Evolutionary conservation across 495 filamentous ascomycete species (phyloP), one percentile per base, ranked within the genome.

Genomic region (Hypoxylon trugodes): DNA sequence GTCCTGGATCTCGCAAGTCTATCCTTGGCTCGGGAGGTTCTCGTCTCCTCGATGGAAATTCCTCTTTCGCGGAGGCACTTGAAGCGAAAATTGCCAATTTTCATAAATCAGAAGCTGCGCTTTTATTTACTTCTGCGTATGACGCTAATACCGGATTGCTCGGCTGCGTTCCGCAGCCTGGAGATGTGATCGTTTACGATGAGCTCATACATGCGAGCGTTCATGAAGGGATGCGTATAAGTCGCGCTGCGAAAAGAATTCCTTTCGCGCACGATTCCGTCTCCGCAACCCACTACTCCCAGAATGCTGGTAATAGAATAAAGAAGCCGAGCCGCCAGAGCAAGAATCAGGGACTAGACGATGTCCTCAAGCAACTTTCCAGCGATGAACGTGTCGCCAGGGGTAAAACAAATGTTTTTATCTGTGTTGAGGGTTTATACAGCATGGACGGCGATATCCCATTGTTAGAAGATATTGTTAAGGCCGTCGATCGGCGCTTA

Each of bases 361-460:
- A 59, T 22, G 48, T 65, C 0, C 22, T 68, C n/a, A 35, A 6
- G 22, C 47, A 66, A 35, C 26, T 75, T 12, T 33, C 57, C 12
- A 26, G 47, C 4, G 61, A 53, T 12, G 33, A 51, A 15, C 30
- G 38, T 10, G 25, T 82, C 10, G 46, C 19, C 26, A 65, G 59
- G 10, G 79, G 83, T 2, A 64, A 69, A 33, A 61, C 65, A 18
- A 85, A 81, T 64, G 75, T 88, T 5, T 87, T 94, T 64, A 78
- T 94, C 16, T 86, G 86, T 1, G 77, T 93, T 0, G 91, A 95
- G 68, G 81, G 82, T 1, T 74, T 93, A n/a, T 95, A 95, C 70
- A 91, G 87, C 52, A 95, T 95, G 91, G 90, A 94, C 69, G 91
- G 91, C 0, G 90, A 93, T 72, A 66, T 90, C 6, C 84, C 82